Evolutionary conservation across 805 yeast species (phyloP), one percentile per base, ranked within the genome.

Genomic region (Candida lessepsii): DNA sequence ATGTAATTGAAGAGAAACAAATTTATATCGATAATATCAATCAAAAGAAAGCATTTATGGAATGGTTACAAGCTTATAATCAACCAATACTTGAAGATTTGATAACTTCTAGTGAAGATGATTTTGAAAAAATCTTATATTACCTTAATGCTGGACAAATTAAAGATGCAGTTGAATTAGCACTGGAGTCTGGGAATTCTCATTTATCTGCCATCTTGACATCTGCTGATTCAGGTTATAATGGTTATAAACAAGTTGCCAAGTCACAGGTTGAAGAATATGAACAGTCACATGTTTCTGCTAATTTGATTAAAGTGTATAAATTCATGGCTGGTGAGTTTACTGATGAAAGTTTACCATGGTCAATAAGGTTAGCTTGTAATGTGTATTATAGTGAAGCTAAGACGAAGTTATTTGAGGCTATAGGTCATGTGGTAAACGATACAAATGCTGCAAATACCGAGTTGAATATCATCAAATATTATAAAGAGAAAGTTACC

Each of bases 171-270:
- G 67, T 81, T 5, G 66, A 69, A 21, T 44, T 66, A 2, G 90
- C 96, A 1, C 60, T 80, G 1, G 63, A 71, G n/a, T 60, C 83
- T 0, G 71, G 73, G 7, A 85, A 86, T 51, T 61, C 75, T 4
- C 96, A 90, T 57, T 60, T 91, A 14, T 80, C 96, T 0, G 78
- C 78, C 0, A 53, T 87, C 19, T 58, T 91, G 9, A 73, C 96
- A 0, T 63, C 85, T 30, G 57, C 84, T 6, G 95, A 86, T 24
- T 81, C 93, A 0, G 82, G 83, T 49, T 85, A 82, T 48, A 71
- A 71, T 1, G 68, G 71, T 1, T 81, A 84, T 3, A 68, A 70
- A 36, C 52, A 52, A 0, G 66, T 78, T 38, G 90, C 96, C 0
- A 47, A 54, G 5, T 58, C 59, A 24, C 96, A 89, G 60, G 59